Percentiles rank a stretch among this genome's conserved stretches.
Evolutionary conservation across 1,284 basidiomycete genomes (phyloP).

Genomic region (Ustilago xerochloae): DNA sequence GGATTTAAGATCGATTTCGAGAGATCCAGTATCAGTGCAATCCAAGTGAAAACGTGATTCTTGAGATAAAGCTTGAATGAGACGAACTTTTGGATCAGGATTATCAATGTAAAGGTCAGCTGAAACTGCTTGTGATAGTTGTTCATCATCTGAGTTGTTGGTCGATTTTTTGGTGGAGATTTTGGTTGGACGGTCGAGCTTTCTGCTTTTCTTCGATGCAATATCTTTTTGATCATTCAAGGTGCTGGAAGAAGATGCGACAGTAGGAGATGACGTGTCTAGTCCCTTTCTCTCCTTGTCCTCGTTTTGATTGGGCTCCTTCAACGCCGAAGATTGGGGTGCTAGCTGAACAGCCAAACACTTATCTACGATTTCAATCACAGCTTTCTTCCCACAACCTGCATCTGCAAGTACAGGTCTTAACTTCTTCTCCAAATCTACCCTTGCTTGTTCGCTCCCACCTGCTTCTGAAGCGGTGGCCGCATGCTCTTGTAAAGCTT

Average conservation of each 20-base stretch:
- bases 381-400: slow-evolving; percentile 48
- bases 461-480: background rate
- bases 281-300: background rate
- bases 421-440: slow-evolving; percentile 34
- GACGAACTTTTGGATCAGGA: slow-evolving; percentile 20
- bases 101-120: slow-evolving; percentile 24
- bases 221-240: background rate
- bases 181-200: slow-evolving; percentile 1
- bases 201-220: slow-evolving; percentile 2
- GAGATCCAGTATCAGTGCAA: slow-evolving; percentile 69
- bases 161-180: background rate
- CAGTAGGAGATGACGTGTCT: background rate
- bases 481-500: slow-evolving; percentile 26
- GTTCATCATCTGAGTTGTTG: slow-evolving; percentile 6
- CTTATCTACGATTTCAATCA: slow-evolving; percentile 36
- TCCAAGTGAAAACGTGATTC: slow-evolving; percentile 72
- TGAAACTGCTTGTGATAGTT: slow-evolving; percentile 5
- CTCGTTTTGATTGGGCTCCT: background rate
- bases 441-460: background rate
- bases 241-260: background rate
- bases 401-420: slow-evolving; percentile 53
- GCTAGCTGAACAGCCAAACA: slow-evolving; percentile 12
- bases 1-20: slow-evolving; percentile 71
- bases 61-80: slow-evolving; percentile 67
- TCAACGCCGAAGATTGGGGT: background rate